Conservation (phyloP, 495 filamentous ascomycete genomes). For the Lasiosphaeria ovina region DNA sequence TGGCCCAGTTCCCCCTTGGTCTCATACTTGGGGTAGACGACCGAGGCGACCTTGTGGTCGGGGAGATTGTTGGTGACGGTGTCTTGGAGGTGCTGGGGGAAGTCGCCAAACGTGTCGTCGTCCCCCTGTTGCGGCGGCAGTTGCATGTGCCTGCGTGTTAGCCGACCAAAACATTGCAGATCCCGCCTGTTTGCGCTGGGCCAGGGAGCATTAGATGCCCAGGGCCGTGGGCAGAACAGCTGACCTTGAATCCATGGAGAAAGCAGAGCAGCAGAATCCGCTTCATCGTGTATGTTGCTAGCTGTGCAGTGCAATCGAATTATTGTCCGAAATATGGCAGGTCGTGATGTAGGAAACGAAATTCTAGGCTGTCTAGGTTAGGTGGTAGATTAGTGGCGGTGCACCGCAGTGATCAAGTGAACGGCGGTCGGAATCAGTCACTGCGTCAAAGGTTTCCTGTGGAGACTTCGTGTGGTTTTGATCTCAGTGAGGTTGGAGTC, state of each 20-base stretch:
- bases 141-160: background rate
- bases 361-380: too few relatives aligned
- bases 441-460: too few relatives aligned
- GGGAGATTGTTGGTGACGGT: slow-evolving; percentile 69
- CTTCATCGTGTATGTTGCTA: slow-evolving; percentile 38
- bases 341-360: too few relatives aligned
- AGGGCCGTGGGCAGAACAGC: slow-evolving; percentile 2
- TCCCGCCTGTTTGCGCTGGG: too few relatives aligned
- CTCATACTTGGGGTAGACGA: slow-evolving; percentile 88
- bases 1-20: slow-evolving; percentile 81
- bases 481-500: too few relatives aligned
- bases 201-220: background rate
- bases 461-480: too few relatives aligned
- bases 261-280: slow-evolving; percentile 85
- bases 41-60: slow-evolving; percentile 62
- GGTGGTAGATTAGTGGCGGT: too few relatives aligned
- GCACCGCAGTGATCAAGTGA: too few relatives aligned
- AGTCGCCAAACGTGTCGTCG: slow-evolving; percentile 80
- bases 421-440: too few relatives aligned
- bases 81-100: slow-evolving; percentile 69
- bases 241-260: slow-evolving; percentile 92
- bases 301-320: background rate
- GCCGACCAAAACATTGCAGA: background rate
- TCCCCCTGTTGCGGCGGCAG: slow-evolving; percentile 56
- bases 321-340: background rate